Evolutionary conservation across 805 yeast species (phyloP), one percentile per base, ranked within the genome.

Genomic region (Starmerella riodocensis): DNA sequence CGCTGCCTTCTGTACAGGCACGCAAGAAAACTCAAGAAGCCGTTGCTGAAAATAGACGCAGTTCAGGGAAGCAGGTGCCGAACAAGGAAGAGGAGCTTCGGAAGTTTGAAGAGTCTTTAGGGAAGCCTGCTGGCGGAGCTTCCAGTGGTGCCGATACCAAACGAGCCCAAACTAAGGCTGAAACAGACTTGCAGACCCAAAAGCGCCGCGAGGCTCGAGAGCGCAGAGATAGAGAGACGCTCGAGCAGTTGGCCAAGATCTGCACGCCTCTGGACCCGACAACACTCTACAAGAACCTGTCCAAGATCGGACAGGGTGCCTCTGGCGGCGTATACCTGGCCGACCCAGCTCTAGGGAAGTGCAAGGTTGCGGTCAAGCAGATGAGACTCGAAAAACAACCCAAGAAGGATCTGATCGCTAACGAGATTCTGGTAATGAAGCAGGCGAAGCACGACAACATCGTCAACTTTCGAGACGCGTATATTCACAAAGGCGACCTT

Each of bases 301-400:
- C 57, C 16, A 62, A 63, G 51, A 60, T 65, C 35, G 99, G 99
- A 14, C 97, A 91, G 63, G 99, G 99, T 53, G 99, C 99, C 0
- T 74, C 86, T 47, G 99, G 98, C 16, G 84, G 93, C 3, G 99
- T 91, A 16, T 91, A 48, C 38, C 65, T 85, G 35, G 95, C 95
- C 0, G 76, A 74, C 53, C 70, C 78, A 33, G 60, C 73, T 9
- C 14, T 66, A 68, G 18, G 65, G 22, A 39, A 37, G 23, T 28
- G 38, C 29, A 48, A 46, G 16, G 96, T 91, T 28, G 99, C 99
- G 7, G 82, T 91, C 51, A 91, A 91, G 58, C 96, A 91, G 64
- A 91, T 91, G 94, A 84, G 84, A 53, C 63, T 91, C 39, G 93
- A 82, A 50, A 79, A 78, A 52, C 99, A 91, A 60, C 97, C 97